Evolutionary conservation across 2,329 filamentous ascomycete genomes (phyloP).

Genomic region (Scortechinia acanthostroma): DNA sequence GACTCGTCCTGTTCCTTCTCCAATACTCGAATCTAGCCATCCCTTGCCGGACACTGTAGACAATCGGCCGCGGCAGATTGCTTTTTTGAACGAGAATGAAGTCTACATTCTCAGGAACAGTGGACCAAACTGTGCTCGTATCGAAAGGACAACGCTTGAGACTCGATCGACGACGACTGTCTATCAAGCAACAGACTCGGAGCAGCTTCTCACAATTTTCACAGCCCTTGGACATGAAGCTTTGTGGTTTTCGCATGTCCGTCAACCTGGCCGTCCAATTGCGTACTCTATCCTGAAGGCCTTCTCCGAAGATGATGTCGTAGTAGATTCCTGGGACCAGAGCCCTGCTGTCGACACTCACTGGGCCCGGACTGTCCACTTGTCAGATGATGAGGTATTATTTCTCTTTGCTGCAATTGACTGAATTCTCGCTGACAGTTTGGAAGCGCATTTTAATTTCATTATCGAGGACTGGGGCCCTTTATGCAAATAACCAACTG

Average conservation of each 20-base stretch:
- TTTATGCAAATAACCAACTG: constrained; percentile 71
- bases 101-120: constrained; percentile 24
- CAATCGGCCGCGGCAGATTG: constrained; percentile 13
- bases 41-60: constrained; percentile 22
- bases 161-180: constrained; percentile 17
- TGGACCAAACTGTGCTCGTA: constrained; percentile 14
- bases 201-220: constrained; percentile 24
- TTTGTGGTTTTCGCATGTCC: constrained; percentile 24
- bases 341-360: constrained; percentile 22
- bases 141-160: constrained; percentile 14
- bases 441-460: constrained; percentile 25
- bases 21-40: constrained; percentile 25
- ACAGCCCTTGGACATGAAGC: constrained; percentile 19
- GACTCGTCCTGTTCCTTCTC: constrained; percentile 38
- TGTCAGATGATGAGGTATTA: constrained; percentile 27
- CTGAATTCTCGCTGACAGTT: constrained; percentile 35
- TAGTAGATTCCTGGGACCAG: constrained; percentile 15
- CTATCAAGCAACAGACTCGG: constrained; percentile 18
- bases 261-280: constrained; percentile 12
- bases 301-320: constrained; percentile 8
- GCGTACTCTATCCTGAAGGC: constrained; percentile 19
- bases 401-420: constrained; percentile 2
- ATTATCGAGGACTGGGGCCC: constrained; percentile 66
- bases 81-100: constrained; percentile 13
- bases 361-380: constrained; percentile 23